Conservation (phyloP, 345 rosid species). For the Populus euphratica region DNA sequence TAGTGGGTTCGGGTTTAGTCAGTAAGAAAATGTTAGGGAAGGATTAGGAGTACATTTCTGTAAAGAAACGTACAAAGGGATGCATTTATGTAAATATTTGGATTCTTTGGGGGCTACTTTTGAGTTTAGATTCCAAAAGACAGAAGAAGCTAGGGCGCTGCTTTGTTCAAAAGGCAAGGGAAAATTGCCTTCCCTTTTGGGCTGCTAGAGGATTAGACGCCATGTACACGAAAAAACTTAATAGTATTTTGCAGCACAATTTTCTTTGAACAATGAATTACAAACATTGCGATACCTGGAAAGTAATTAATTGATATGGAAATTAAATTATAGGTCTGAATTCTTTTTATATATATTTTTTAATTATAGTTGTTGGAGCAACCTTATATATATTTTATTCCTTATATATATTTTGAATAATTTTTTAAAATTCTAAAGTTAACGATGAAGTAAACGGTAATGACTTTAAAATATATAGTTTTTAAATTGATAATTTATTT, state of each 20-base stretch:
- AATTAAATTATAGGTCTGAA: neutral
- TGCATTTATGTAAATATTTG: constrained; percentile 38
- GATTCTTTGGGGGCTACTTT: constrained; percentile 33
- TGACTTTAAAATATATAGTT: no score
- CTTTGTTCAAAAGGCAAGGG: neutral
- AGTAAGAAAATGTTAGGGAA: constrained; percentile 12
- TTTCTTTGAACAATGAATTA: neutral
- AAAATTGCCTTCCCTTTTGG: neutral
- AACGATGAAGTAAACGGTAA: no score
- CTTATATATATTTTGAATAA: no score
- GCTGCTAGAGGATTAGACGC: neutral
- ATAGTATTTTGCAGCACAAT: neutral
- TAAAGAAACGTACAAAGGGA: neutral
- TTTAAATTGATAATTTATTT: no score
- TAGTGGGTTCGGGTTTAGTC: constrained; percentile 51
- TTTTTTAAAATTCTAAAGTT: no score
- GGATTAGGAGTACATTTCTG: constrained; percentile 9
- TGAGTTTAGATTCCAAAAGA: constrained; percentile 4
- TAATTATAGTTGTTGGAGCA: no score
- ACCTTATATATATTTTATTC: no score
- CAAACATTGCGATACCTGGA: neutral
- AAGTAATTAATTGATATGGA: neutral
- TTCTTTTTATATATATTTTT: neutral
- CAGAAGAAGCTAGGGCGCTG: neutral
- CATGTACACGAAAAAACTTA: neutral